Evolutionary conservation across 805 yeast genomes (phyloP), one percentile per base, ranked within the genome.

Genomic region (Ogataea salicorniae): DNA sequence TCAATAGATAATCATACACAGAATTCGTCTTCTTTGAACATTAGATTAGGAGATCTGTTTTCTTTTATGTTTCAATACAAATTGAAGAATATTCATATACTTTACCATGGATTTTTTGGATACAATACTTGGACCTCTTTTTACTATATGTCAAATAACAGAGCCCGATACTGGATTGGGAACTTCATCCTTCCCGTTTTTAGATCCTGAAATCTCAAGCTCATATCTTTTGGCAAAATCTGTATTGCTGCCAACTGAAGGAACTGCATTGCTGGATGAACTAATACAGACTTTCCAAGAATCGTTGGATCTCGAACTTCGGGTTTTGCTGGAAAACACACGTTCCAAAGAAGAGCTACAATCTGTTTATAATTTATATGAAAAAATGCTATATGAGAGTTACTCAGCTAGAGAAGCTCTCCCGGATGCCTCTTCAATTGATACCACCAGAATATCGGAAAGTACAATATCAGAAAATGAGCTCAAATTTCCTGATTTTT

Each of bases 141-240:
- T 43, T 17, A 43, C 35, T 29, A 26, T 43, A 13, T 43, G 37
- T 18, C 37, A 37, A 11, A 20, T 43, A 4, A 38, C 46, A 16
- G 46, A 43, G 11, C 29, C 37, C 1, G 31, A 31, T 18, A 33
- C 16, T 9, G 22, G 14, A 15, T 8, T 17, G 15, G 18, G 20
- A 18, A 9, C 23, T 5, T 11, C 13, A 11, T 18, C 26, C 2
- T 6, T 5, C 3, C 31, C 5, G 14, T n/a, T 37, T 13, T 18
- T 41, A 5, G 11, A 37, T 1, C 5, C 14, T 14, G 37, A 20
- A 6, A 34, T 22, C 3, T 13, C 15, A 6, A 17, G 14, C 3
- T 34, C 18, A 34, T 41, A 26, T 34, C 34, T 34, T 6, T 20
- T 41, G 31, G 18, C 17, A 20, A 18, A 41, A 16, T 33, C 43